These are phyloP conservation scores for Anthracocystis setariae DNA, from an alignment of 1,284 basidiomycete species.

Conservation along the genomic window DNA sequence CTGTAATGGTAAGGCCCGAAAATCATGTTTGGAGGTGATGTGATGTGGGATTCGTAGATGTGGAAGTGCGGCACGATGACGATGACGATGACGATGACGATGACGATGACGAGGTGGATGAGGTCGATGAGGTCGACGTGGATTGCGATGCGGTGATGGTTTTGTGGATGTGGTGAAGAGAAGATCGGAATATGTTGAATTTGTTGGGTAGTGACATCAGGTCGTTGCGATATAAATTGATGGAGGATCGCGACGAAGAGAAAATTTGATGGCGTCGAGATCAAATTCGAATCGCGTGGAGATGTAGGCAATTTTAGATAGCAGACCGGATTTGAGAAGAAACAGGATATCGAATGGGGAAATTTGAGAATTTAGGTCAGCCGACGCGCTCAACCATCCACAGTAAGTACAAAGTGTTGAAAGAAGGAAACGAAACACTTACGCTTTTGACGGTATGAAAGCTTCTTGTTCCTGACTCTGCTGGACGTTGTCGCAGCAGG, in stretches of 20 bases:
- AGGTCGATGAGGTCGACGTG: slow-evolving; percentile 3
- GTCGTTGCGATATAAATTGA: slow-evolving; percentile 9
- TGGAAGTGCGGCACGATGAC: background rate
- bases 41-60: slow-evolving; percentile 1
- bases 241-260: slow-evolving; percentile 25
- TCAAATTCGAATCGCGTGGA: slow-evolving; percentile 6
- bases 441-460: slow-evolving; percentile 60
- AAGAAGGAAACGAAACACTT: slow-evolving; percentile 21
- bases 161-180: background rate
- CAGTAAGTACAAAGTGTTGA: background rate
- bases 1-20: slow-evolving; percentile 14
- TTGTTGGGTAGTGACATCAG: slow-evolving; percentile 21
- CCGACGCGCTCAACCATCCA: background rate
- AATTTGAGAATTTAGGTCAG: slow-evolving; percentile 1
- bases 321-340: background rate
- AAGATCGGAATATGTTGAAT: slow-evolving; percentile 17
- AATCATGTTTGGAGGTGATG: too few species aligned
- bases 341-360: background rate
- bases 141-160: background rate
- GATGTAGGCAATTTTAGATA: too few species aligned
- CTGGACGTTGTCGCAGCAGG: slow-evolving; percentile 56
- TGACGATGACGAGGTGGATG: too few species aligned
- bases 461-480: slow-evolving; percentile 63
- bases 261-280: slow-evolving; percentile 16
- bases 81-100: slow-evolving; percentile 1